phyloP scores from a whole-genome alignment of 2,329 filamentous ascomycete genomes.

The Trichoderma breve region DNA sequence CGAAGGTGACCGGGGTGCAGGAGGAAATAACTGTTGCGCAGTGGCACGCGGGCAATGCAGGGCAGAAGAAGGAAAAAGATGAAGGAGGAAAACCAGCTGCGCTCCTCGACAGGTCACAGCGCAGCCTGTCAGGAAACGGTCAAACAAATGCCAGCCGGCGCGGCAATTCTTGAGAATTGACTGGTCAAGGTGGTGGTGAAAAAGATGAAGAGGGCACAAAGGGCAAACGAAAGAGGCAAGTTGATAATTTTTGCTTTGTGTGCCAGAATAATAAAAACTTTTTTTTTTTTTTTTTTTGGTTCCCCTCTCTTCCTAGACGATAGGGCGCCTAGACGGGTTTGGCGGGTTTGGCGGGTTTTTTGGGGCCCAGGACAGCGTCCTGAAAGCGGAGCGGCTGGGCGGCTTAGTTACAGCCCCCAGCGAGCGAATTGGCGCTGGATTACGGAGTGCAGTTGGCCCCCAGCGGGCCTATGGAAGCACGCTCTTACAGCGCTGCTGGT shows the following conservation, averaged over 20 bases:
- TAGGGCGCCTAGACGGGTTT: constrained; percentile 19
- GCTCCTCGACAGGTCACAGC: constrained; percentile 24
- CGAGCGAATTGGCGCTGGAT: constrained; percentile 7
- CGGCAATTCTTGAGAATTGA: constrained; percentile 33
- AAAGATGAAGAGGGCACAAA: constrained; percentile 28
- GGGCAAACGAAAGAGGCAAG: constrained; percentile 32
- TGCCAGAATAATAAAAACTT: constrained; percentile 37
- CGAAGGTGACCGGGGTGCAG: constrained; percentile 13
- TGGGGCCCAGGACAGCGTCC: constrained; percentile 7
- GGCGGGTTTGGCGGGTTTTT: constrained; percentile 6
- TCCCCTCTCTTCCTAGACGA: constrained; percentile 25
- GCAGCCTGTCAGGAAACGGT: constrained; percentile 24
- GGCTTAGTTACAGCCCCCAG: constrained; percentile 13
- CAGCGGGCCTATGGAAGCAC: constrained; percentile 10
- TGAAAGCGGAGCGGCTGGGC: constrained; percentile 16
- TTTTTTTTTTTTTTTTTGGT: constrained; percentile 27
- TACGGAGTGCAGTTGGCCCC: constrained; percentile 13
- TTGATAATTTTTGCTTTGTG: constrained; percentile 36
- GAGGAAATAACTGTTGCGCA: constrained; percentile 14
- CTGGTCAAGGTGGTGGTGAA: constrained; percentile 30
- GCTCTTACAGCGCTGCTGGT: constrained; percentile 11
- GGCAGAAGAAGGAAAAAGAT: neutral
- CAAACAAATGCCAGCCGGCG: constrained; percentile 20
- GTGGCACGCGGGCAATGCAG: constrained; percentile 20
- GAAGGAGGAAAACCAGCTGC: constrained; percentile 17